Evolutionary conservation across 2,329 filamentous ascomycete genomes (phyloP).

Genomic region (Alternaria panax): DNA sequence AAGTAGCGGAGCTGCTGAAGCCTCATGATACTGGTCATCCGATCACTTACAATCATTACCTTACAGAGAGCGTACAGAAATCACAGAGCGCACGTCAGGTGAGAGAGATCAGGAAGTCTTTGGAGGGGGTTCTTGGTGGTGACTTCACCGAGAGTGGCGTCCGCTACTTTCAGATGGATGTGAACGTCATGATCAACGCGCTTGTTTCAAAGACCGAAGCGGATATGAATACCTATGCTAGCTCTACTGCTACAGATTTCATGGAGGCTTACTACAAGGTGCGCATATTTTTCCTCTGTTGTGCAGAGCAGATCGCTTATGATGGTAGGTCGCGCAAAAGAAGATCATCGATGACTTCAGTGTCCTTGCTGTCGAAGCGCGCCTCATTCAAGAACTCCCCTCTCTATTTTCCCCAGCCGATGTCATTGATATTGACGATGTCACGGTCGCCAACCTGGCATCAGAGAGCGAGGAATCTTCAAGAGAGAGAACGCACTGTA

Average conservation of each 20-base stretch:
- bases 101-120: conserved; percentile 19
- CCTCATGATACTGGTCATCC: conserved; percentile 27
- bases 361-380: conserved; percentile 49
- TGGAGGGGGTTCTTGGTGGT: conserved; percentile 17
- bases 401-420: conserved; percentile 38
- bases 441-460: conserved; percentile 18
- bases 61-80: conserved; percentile 48
- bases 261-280: conserved; percentile 44
- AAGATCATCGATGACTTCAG: conserved; percentile 52
- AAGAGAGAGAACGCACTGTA: conserved; percentile 14
- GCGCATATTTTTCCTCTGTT: neutral
- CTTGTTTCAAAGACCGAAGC: conserved; percentile 26
- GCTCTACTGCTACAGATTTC: conserved; percentile 37
- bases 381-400: conserved; percentile 39
- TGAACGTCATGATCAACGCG: conserved; percentile 15
- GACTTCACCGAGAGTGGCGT: conserved; percentile 4
- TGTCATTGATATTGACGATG: conserved; percentile 27
- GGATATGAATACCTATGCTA: conserved; percentile 42
- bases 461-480: conserved; percentile 25
- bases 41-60: conserved; percentile 51
- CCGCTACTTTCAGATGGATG: conserved; percentile 7
- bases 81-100: conserved; percentile 22
- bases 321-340: conserved; percentile 51
- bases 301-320: neutral
- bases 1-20: conserved; percentile 22